Percentiles rank a stretch among this genome's conserved stretches.
Evolutionary conservation across 257 asterid genomes (phyloP).

Genomic region (Gynochthodes officinalis): DNA sequence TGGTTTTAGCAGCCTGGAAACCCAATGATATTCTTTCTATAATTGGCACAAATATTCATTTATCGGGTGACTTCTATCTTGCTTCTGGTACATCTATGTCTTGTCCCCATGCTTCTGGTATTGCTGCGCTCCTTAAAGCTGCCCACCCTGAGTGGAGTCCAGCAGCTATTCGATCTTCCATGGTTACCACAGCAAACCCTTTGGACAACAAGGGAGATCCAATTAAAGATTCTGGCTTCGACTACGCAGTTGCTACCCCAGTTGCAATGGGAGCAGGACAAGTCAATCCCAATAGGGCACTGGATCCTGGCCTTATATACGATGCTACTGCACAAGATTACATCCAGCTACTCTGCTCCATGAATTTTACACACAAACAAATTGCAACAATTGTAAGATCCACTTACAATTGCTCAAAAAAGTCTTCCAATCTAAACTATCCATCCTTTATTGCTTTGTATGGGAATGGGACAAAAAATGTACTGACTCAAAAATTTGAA

Average conservation of each 20-base stretch:
- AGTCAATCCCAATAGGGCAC: conserved; percentile 41
- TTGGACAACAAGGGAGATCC: conserved; percentile 25
- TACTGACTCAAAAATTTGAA: conserved; percentile 9
- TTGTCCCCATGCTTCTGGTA: conserved; percentile 42
- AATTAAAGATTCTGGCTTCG: conserved; percentile 19
- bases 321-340: conserved; percentile 37
- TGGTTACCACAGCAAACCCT: conserved; percentile 39
- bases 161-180: conserved; percentile 40
- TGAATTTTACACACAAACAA: conserved; percentile 37
- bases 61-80: conserved; percentile 14
- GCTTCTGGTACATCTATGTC: conserved; percentile 43
- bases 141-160: conserved; percentile 47
- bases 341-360: conserved; percentile 35
- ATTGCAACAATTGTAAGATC: conserved; percentile 29
- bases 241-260: conserved; percentile 29
- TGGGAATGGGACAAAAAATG: conserved; percentile 4
- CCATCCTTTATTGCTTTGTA: conserved; percentile 39
- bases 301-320: conserved; percentile 44
- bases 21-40: conserved; percentile 2
- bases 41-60: conserved; percentile 3
- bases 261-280: conserved; percentile 45
- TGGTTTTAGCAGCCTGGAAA: conserved; percentile 32
- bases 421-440: conserved; percentile 34
- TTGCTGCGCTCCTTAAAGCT: conserved; percentile 41
- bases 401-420: conserved; percentile 21